Evolutionary conservation across 441 rosid genomes (phyloP).

Genomic region (Bruguiera hainesii): DNA sequence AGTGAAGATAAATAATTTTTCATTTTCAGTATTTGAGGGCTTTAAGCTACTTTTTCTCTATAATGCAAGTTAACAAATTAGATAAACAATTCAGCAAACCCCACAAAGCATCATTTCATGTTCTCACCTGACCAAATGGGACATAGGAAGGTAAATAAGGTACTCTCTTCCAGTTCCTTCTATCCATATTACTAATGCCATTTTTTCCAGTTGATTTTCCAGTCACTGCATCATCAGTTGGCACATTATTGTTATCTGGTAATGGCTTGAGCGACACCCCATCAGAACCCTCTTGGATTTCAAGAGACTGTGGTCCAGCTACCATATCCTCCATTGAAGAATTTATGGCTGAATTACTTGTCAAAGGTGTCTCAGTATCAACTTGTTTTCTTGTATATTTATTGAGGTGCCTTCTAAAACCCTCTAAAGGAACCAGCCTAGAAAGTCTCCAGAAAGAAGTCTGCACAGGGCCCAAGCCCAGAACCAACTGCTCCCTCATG

Average conservation of each 20-base stretch:
- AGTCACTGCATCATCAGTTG: slow-evolving; percentile 29
- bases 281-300: slow-evolving; percentile 95
- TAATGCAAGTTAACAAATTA: no score
- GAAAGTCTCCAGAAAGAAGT: slow-evolving; percentile 95
- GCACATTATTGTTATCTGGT: slow-evolving; percentile 36
- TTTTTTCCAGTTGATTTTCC: slow-evolving; percentile 44
- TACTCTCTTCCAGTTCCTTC: slow-evolving; percentile 63
- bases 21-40: no score
- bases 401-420: slow-evolving; percentile 58
- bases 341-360: slow-evolving; percentile 35
- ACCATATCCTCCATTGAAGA: slow-evolving; percentile 59
- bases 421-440: slow-evolving; percentile 81
- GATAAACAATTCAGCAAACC: no score
- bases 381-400: slow-evolving; percentile 55
- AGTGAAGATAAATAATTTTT: slow-evolving; percentile 4
- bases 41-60: no score
- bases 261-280: slow-evolving; percentile 89
- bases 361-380: slow-evolving; percentile 37
- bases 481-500: slow-evolving; percentile 72
- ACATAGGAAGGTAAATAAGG: slow-evolving; percentile 92
- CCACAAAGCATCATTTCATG: slow-evolving; percentile 17
- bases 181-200: slow-evolving; percentile 35
- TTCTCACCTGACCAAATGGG: slow-evolving; percentile 86
- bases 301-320: slow-evolving; percentile 79
- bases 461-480: slow-evolving; percentile 95